Conservation (phyloP, 768 basidiomycete genomes). For the Arthromyces matolae region DNA sequence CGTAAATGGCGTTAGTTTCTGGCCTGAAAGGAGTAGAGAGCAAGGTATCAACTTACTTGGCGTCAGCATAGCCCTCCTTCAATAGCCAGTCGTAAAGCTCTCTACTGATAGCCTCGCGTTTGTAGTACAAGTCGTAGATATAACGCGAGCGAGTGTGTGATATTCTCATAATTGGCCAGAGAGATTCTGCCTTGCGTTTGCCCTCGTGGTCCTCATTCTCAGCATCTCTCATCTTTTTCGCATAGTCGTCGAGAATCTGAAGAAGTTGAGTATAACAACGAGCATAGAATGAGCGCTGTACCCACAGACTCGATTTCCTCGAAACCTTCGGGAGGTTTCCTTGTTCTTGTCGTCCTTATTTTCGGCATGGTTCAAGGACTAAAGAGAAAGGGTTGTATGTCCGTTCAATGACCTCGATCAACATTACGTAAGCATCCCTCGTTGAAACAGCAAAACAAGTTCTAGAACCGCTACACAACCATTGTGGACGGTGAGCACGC, state of each 20-base stretch:
- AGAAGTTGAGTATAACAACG: neutral
- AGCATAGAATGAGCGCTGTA: slow-evolving; percentile 2
- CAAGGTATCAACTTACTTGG: slow-evolving; percentile 61
- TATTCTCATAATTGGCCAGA: slow-evolving; percentile 99
- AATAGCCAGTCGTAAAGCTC: slow-evolving; percentile 97
- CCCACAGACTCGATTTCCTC: slow-evolving; percentile 87
- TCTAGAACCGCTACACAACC: slow-evolving; percentile 4
- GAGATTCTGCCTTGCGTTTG: slow-evolving; percentile 87
- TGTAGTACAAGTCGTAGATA: slow-evolving; percentile 98
- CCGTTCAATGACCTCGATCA: slow-evolving; percentile 8
- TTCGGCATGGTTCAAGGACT: slow-evolving; percentile 69
- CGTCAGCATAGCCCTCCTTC: slow-evolving; percentile 96
- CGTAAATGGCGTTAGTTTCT: slow-evolving; percentile 9
- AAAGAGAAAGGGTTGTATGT: neutral
- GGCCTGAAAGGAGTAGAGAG: no score
- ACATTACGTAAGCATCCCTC: slow-evolving; percentile 16
- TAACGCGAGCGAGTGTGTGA: slow-evolving; percentile 94
- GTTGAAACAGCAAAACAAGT: slow-evolving; percentile 11
- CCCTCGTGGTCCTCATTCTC: slow-evolving; percentile 99
- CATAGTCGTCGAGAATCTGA: slow-evolving; percentile 95
- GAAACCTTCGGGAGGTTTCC: slow-evolving; percentile 91
- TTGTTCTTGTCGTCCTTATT: slow-evolving; percentile 89
- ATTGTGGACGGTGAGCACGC: slow-evolving; percentile 6
- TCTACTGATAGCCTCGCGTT: slow-evolving; percentile 90
- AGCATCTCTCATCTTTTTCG: slow-evolving; percentile 98